phyloP scores from a whole-genome alignment of 495 filamentous ascomycete species.

The Choiromyces venosus region DNA sequence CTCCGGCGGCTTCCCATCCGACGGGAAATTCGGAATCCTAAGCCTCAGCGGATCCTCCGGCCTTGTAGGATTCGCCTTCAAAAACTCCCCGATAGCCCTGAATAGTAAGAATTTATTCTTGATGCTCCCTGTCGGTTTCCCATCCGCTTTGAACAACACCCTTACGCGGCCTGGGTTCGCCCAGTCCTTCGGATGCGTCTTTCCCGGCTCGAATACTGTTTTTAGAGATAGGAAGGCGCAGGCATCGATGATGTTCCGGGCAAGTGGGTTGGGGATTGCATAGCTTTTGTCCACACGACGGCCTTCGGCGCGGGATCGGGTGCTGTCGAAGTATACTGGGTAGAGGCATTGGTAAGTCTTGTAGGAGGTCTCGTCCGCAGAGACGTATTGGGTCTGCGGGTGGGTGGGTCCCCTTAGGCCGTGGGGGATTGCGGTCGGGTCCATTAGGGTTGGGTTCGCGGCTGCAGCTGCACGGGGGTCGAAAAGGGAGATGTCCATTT shows the following conservation, averaged over 20 bases:
- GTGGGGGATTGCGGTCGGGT: conserved; percentile 44
- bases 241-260: conserved; percentile 81
- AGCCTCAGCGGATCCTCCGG: conserved; percentile 62
- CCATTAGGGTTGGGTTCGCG: conserved; percentile 45
- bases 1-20: conserved; percentile 57
- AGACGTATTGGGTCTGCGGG: conserved; percentile 44
- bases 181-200: conserved; percentile 95
- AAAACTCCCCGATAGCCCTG: conserved; percentile 64
- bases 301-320: conserved; percentile 67
- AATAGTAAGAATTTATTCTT: conserved; percentile 92
- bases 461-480: conserved; percentile 38
- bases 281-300: conserved; percentile 65
- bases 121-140: conserved; percentile 49
- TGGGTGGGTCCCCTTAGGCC: conserved; percentile 21
- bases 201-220: conserved; percentile 81
- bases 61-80: conserved; percentile 69
- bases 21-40: conserved; percentile 60
- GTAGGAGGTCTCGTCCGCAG: conserved; percentile 54
- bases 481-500: conserved; percentile 59
- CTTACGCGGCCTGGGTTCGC: conserved; percentile 88
- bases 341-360: conserved; percentile 83
- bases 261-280: conserved; percentile 80
- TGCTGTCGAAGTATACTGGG: conserved; percentile 85
- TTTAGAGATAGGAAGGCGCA: conserved; percentile 65
- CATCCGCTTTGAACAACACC: conserved; percentile 59